phyloP scores from a whole-genome alignment of 306 rosid genomes.

The Cercis canadensis region DNA sequence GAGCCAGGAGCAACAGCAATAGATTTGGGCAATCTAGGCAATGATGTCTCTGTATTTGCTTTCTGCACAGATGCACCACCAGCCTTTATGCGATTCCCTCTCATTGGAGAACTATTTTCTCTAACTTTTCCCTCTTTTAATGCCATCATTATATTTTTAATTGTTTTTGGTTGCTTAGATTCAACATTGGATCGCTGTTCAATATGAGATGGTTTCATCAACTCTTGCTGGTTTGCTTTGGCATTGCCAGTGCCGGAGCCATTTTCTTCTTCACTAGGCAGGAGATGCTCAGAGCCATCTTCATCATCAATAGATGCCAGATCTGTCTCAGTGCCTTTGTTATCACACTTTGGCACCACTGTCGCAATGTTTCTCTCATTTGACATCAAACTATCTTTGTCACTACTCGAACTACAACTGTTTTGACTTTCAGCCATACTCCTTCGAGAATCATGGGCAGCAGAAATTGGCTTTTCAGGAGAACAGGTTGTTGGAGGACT shows the following conservation, averaged over 20 bases:
- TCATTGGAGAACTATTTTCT: conserved; percentile 85
- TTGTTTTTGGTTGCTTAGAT: conserved; percentile 76
- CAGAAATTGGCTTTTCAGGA: conserved; percentile 64
- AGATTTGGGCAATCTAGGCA: conserved; percentile 75
- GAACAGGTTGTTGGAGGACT: conserved; percentile 57
- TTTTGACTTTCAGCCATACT: conserved; percentile 89
- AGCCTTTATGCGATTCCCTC: conserved; percentile 65
- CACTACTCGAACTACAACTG: conserved; percentile 85
- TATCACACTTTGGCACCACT: conserved; percentile 44
- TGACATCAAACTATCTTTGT: conserved; percentile 80
- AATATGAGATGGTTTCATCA: conserved; percentile 49
- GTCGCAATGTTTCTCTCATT: conserved; percentile 64
- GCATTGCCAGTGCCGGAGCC: conserved; percentile 43
- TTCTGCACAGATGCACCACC: conserved; percentile 56
- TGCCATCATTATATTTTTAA: conserved; percentile 83
- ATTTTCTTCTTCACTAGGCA: conserved; percentile 56
- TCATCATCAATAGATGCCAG: conserved; percentile 65
- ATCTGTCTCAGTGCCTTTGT: conserved; percentile 64
- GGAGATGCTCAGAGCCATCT: conserved; percentile 61
- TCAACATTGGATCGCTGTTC: conserved; percentile 62
- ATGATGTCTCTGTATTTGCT: conserved; percentile 54
- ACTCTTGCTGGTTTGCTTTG: conserved; percentile 55
- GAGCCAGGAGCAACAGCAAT: conserved; percentile 53
- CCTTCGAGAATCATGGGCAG: conserved; percentile 55
- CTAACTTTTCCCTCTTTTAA: conserved; percentile 82